Conservation (phyloP, 805 yeast species). For the Kregervanrija pseudodelftensis region DNA sequence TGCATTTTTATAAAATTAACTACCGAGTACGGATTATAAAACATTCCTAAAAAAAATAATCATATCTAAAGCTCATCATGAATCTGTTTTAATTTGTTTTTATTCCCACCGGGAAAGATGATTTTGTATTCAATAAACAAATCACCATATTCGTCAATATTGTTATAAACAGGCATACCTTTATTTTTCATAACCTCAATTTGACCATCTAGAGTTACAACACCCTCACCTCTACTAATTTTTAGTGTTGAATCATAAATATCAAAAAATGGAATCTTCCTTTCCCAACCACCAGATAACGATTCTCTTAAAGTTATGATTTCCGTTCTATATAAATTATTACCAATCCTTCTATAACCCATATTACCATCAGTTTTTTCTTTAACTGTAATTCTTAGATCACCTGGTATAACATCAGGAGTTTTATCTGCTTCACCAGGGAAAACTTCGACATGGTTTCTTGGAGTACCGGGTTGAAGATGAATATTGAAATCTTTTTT, state of each 20-base stretch:
- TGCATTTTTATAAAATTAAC: neutral
- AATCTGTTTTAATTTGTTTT: constrained; percentile 10
- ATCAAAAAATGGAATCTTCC: constrained; percentile 64
- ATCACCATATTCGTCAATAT: constrained; percentile 49
- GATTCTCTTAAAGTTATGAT: constrained; percentile 69
- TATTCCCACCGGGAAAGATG: constrained; percentile 35
- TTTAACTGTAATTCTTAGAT: constrained; percentile 51
- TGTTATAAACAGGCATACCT: constrained; percentile 74
- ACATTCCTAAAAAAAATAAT: neutral
- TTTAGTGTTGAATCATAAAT: constrained; percentile 38
- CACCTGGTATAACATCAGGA: constrained; percentile 82
- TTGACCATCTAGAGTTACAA: constrained; percentile 55
- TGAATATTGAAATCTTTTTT: constrained; percentile 52
- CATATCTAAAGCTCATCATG: constrained; percentile 24
- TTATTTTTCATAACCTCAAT: constrained; percentile 62
- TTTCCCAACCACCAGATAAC: constrained; percentile 69
- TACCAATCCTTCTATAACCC: constrained; percentile 82
- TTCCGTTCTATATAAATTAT: constrained; percentile 74
- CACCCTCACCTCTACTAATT: constrained; percentile 45
- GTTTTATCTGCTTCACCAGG: constrained; percentile 76
- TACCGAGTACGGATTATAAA: no score
- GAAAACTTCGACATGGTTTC: constrained; percentile 50
- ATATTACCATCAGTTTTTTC: constrained; percentile 53
- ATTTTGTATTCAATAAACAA: constrained; percentile 43
- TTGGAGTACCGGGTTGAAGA: constrained; percentile 62